Conservation (phyloP, 768 basidiomycete species). For the Mycena maculata region DNA sequence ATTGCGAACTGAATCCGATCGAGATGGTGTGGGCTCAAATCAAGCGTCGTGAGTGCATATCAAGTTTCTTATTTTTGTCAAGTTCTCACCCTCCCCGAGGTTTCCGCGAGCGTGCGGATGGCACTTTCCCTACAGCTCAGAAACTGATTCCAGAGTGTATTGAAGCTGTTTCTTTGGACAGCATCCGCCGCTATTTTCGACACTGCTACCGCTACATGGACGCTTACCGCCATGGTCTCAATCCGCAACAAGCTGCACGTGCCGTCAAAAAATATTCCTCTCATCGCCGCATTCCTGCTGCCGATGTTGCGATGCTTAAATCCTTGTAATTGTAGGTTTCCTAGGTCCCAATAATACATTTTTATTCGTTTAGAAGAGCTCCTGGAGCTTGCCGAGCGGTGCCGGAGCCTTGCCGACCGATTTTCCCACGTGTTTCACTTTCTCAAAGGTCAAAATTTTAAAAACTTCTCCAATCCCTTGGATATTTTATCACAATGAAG, state of each 20-base stretch:
- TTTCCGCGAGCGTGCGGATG: slow-evolving; percentile 39
- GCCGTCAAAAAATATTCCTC: slow-evolving; percentile 42
- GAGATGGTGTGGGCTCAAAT: slow-evolving; percentile 44
- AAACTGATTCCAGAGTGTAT: slow-evolving; percentile 39
- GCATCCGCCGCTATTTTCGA: slow-evolving; percentile 37
- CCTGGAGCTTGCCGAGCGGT: slow-evolving; percentile 4
- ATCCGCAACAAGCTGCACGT: slow-evolving; percentile 40
- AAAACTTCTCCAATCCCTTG: slow-evolving; percentile 18
- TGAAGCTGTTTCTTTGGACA: slow-evolving; percentile 29
- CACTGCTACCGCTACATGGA: slow-evolving; percentile 38
- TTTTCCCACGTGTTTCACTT: slow-evolving; percentile 26
- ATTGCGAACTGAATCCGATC: slow-evolving; percentile 37
- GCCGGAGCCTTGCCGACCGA: slow-evolving; percentile 16
- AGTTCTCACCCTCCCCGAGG: slow-evolving; percentile 24
- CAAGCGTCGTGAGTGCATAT: slow-evolving; percentile 35
- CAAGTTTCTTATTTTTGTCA: slow-evolving; percentile 15
- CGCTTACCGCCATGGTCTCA: slow-evolving; percentile 38
- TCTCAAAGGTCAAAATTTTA: slow-evolving; percentile 4
- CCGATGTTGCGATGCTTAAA: slow-evolving; percentile 19
- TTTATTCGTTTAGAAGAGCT: neutral
- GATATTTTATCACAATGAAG: slow-evolving; percentile 16
- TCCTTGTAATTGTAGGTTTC: neutral
- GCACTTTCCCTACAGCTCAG: slow-evolving; percentile 39
- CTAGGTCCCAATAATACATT: neutral
- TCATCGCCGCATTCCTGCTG: slow-evolving; percentile 37